phyloP scores from a whole-genome alignment of 768 basidiomycete genomes.

The Hortiboletus campestris region DNA sequence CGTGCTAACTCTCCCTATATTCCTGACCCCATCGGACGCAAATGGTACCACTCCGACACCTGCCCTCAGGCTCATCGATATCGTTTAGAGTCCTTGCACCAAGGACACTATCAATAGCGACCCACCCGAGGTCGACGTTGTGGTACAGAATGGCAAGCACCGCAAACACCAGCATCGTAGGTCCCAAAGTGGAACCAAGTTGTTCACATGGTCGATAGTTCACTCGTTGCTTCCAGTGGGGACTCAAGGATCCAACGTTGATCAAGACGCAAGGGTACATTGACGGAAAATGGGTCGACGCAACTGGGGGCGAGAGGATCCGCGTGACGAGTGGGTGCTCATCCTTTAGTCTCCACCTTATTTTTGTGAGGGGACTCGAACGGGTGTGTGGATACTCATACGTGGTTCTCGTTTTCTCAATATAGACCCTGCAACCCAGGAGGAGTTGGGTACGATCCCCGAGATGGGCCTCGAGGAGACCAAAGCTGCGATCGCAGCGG shows the following conservation, averaged over 20 bases:
- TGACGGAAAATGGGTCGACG: slow-evolving; percentile 83
- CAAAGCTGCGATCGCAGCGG: slow-evolving; percentile 79
- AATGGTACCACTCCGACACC: slow-evolving; percentile 16
- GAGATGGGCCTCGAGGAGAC: slow-evolving; percentile 89
- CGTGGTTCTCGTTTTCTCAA: background rate
- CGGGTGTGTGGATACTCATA: background rate
- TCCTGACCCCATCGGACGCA: background rate
- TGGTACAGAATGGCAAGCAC: slow-evolving; percentile 57
- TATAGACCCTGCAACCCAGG: slow-evolving; percentile 83
- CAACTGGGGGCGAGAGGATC: slow-evolving; percentile 70
- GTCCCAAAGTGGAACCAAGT: slow-evolving; percentile 17
- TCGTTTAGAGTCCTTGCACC: slow-evolving; percentile 20
- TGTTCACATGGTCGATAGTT: background rate
- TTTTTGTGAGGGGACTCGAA: background rate
- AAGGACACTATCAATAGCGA: slow-evolving; percentile 7
- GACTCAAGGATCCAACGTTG: slow-evolving; percentile 73
- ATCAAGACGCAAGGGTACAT: slow-evolving; percentile 77
- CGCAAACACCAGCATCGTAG: slow-evolving; percentile 28
- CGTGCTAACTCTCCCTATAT: slow-evolving; percentile 1
- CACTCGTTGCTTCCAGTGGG: slow-evolving; percentile 45
- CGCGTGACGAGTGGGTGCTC: slow-evolving; percentile 65
- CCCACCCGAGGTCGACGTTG: slow-evolving; percentile 4
- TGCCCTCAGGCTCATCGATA: slow-evolving; percentile 9
- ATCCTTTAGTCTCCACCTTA: background rate
- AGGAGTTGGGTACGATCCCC: slow-evolving; percentile 80